Conservation (phyloP, 78 protist genomes). For the Dictyostelium capitatum region DNA sequence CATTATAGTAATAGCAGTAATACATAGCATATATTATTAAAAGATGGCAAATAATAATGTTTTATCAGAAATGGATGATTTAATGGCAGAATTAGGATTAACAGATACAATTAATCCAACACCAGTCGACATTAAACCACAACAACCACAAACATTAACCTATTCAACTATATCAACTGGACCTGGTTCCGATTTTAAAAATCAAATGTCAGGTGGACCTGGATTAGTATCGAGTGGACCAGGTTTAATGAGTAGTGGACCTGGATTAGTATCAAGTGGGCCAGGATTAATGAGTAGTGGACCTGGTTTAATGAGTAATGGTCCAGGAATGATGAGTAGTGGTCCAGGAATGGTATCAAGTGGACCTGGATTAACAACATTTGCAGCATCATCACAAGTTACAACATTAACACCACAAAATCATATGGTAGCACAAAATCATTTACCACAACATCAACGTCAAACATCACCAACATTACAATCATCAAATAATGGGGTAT, state of each 20-base stretch:
- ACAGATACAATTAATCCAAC: slow-evolving; percentile 18
- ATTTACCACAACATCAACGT: slow-evolving; percentile 24
- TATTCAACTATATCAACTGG: slow-evolving; percentile 22
- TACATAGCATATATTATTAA: not conserved
- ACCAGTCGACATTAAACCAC: not conserved
- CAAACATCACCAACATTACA: not conserved
- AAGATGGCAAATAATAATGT: slow-evolving; percentile 55
- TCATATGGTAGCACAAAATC: slow-evolving; percentile 15
- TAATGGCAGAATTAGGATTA: slow-evolving; percentile 76
- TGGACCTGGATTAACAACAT: slow-evolving; percentile 19
- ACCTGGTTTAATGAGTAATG: slow-evolving; percentile 8
- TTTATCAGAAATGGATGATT: slow-evolving; percentile 76
- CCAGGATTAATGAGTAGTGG: slow-evolving; percentile 23
- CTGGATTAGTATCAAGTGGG: not conserved
- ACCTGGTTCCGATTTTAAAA: not conserved
- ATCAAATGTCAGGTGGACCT: not conserved
- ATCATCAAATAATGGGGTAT: not conserved
- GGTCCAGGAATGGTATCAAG: not conserved
- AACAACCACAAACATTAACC: slow-evolving; percentile 1
- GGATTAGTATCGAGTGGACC: not conserved
- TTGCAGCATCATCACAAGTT: not conserved
- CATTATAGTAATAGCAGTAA: not conserved
- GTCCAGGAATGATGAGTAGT: not conserved
- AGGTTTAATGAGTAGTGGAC: slow-evolving; percentile 17
- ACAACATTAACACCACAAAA: not conserved